A percentile compares a stretch with the other conserved stretches of the same genome.
Conservation (phyloP, 768 basidiomycete genomes). For the Boletus pseudo-olivaceus region DNA sequence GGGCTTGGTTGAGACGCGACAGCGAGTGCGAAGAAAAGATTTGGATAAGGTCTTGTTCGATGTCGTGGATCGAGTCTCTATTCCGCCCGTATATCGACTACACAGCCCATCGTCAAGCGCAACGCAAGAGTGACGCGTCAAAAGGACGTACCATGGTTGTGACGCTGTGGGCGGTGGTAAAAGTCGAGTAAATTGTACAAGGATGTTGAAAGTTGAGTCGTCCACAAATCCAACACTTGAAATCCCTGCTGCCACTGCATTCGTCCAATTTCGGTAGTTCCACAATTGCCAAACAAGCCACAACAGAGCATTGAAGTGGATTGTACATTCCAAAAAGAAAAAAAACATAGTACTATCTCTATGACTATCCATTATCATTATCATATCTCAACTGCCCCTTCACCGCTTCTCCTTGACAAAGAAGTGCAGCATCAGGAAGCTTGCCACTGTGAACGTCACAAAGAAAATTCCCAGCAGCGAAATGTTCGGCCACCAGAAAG, state of each 20-base stretch:
- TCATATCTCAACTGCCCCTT: constrained; percentile 3
- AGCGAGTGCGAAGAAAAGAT: constrained; percentile 67
- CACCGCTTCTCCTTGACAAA: constrained; percentile 76
- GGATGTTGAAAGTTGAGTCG: constrained; percentile 3
- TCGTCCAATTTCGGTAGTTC: constrained; percentile 4
- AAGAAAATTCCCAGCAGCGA: constrained; percentile 84
- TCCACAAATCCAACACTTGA: constrained; percentile 3
- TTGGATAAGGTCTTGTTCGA: constrained; percentile 63
- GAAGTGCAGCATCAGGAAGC: constrained; percentile 79
- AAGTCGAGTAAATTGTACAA: constrained; percentile 5
- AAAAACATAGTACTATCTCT: neutral
- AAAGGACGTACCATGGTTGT: constrained; percentile 24
- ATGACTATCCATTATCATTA: neutral
- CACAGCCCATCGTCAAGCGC: neutral
- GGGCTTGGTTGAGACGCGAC: constrained; percentile 53
- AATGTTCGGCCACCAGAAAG: constrained; percentile 99
- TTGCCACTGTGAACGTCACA: constrained; percentile 67
- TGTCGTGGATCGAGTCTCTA: constrained; percentile 67
- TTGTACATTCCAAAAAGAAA: neutral
- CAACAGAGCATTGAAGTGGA: constrained; percentile 3
- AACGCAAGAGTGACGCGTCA: constrained; percentile 7
- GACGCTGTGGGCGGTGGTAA: constrained; percentile 2
- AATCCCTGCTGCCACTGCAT: neutral
- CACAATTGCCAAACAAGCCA: constrained; percentile 23
- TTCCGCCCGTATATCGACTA: constrained; percentile 50